These are phyloP conservation scores for Jimgerdemannia flammicorona DNA, from an alignment of 192 early-diverging fungal species.

Conservation along the genomic window DNA sequence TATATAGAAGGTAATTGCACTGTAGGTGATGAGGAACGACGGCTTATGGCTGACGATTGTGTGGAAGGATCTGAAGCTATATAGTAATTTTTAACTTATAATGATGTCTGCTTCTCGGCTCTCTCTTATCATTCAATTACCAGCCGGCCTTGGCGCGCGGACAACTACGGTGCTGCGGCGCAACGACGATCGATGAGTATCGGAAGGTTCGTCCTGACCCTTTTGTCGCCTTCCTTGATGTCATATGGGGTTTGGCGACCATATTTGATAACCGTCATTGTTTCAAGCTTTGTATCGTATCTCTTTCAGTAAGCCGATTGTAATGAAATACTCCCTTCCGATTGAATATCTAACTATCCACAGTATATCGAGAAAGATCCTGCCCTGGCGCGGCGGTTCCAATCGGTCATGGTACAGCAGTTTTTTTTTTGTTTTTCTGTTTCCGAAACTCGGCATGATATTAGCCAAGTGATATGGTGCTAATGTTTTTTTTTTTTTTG, in stretches of 20 bases:
- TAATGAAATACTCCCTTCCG: no score
- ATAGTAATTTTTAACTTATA: no score
- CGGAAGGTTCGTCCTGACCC: conserved; percentile 34
- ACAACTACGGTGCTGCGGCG: conserved; percentile 67
- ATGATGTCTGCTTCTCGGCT: no score
- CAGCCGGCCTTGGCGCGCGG: conserved; percentile 73
- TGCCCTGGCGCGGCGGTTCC: conserved; percentile 72
- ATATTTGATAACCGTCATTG: not conserved
- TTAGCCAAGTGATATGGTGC: no score
- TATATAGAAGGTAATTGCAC: not conserved
- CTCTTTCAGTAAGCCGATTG: no score
- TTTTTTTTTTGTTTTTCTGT: not conserved
- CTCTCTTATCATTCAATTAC: not conserved
- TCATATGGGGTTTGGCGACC: not conserved
- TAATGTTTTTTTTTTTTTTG: no score
- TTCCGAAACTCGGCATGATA: not conserved
- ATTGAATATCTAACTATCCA: no score
- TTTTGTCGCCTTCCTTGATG: not conserved
- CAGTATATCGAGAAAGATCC: conserved; percentile 67
- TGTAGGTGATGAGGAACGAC: not conserved
- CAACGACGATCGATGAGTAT: conserved; percentile 80
- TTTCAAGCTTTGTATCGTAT: no score
- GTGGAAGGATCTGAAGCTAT: not conserved
- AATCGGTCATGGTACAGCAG: conserved; percentile 60
- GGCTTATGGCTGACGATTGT: not conserved